Evolutionary conservation across 495 filamentous ascomycete genomes (phyloP).

Genomic region (Aspergillus mulundensis): DNA sequence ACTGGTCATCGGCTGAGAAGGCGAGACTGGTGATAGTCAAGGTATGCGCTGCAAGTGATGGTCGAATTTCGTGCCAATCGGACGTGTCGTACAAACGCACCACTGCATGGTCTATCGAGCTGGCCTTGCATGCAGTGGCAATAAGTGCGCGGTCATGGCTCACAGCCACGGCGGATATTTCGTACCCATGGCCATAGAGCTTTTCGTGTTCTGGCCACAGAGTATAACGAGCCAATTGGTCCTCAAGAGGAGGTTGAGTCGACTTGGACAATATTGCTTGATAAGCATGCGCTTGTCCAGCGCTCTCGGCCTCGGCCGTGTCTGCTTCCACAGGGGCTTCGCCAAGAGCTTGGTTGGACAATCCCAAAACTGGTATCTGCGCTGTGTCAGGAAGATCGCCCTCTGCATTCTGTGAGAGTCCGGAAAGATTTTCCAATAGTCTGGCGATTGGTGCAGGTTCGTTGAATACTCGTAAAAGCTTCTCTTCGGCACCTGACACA

Average conservation of each 20-base stretch:
- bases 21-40: conserved; percentile 76
- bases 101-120: conserved; percentile 88
- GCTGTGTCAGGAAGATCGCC: conserved; percentile 74
- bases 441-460: conserved; percentile 79
- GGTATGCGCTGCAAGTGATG: conserved; percentile 72
- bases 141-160: conserved; percentile 69
- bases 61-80: conserved; percentile 82
- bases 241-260: conserved; percentile 77
- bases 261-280: conserved; percentile 35
- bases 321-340: conserved; percentile 48
- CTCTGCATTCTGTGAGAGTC: conserved; percentile 42
- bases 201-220: conserved; percentile 97
- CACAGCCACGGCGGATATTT: conserved; percentile 86
- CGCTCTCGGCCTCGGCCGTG: conserved; percentile 33
- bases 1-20: conserved; percentile 71
- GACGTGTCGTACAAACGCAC: conserved; percentile 84
- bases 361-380: conserved; percentile 87
- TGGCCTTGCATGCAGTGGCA: conserved; percentile 92
- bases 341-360: conserved; percentile 91
- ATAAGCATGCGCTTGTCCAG: conserved; percentile 20
- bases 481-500: conserved; percentile 96
- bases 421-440: conserved; percentile 65
- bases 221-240: conserved; percentile 82
- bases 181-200: conserved; percentile 97
- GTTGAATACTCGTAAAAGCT: conserved; percentile 90